Conservation (phyloP, 164 flowering plant species). For the Tetrastigma voinierianum region DNA sequence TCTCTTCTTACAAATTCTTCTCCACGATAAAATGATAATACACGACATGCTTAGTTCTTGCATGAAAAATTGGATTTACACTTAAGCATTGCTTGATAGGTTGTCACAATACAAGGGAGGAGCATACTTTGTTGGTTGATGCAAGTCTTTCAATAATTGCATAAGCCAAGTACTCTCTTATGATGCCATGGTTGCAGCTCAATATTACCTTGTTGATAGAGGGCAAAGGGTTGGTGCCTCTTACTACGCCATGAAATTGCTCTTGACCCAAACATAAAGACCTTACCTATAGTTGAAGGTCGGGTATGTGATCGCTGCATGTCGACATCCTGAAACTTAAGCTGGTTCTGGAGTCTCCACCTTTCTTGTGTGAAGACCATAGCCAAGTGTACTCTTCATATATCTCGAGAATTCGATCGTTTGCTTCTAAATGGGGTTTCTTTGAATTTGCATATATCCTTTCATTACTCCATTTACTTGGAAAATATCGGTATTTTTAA, state of each 20-base stretch:
- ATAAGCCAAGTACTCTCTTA: constrained; percentile 6
- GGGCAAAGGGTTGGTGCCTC: neutral
- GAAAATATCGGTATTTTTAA: constrained; percentile 7
- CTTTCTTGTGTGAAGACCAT: no score
- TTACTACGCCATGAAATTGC: neutral
- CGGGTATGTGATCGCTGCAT: neutral
- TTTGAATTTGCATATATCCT: neutral
- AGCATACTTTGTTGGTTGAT: constrained; percentile 5
- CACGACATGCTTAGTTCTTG: no score
- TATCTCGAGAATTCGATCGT: neutral
- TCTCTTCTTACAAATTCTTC: neutral
- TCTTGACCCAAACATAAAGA: neutral
- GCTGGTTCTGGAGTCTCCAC: no score
- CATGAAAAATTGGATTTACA: no score
- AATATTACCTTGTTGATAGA: constrained; percentile 1
- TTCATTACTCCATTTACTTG: neutral
- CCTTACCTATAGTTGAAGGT: neutral
- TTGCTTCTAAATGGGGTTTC: neutral
- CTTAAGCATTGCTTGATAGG: no score
- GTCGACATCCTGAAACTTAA: neutral
- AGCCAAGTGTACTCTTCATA: neutral
- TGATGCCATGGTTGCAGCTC: neutral
- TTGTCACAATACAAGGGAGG: no score
- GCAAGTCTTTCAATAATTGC: neutral
- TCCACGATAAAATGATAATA: constrained; percentile 9